Percentiles rank a stretch among this genome's conserved stretches.
Conservation (phyloP, 495 filamentous ascomycete species). For the Penicillium lividum region DNA sequence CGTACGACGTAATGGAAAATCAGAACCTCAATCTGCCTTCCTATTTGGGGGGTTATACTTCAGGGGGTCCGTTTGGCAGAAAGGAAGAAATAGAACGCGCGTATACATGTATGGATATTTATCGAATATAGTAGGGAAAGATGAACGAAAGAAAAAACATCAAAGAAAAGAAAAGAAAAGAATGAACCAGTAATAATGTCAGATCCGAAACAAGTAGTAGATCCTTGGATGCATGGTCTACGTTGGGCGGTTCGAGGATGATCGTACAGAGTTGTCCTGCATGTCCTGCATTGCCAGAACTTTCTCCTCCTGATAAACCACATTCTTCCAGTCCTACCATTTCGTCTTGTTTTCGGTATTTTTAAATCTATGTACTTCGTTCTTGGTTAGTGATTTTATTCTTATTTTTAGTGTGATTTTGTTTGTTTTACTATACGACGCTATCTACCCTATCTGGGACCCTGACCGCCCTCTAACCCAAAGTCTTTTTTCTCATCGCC, state of each 20-base stretch:
- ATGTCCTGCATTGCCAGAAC: slow-evolving; percentile 12
- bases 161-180: not conserved
- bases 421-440: slow-evolving; percentile 1
- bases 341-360: slow-evolving; percentile 2
- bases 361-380: slow-evolving; percentile 3
- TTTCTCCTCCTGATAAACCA: not conserved
- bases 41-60: no score
- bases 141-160: not conserved
- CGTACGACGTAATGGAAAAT: not conserved
- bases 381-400: slow-evolving; percentile 12
- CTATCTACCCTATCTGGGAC: slow-evolving; percentile 11
- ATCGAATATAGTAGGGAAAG: no score
- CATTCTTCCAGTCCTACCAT: slow-evolving; percentile 5
- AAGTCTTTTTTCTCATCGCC: slow-evolving; percentile 32
- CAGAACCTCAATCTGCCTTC: no score
- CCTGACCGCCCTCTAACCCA: slow-evolving; percentile 19
- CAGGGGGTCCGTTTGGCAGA: no score
- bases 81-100: no score
- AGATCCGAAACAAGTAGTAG: not conserved
- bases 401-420: slow-evolving; percentile 11
- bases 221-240: not conserved
- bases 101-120: no score
- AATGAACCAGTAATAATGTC: not conserved
- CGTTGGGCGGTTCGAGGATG: not conserved
- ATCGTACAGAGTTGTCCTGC: slow-evolving; percentile 4